Base-by-base conservation (phyloP, 495 filamentous ascomycete genomes). In the Achaetomiella virescens region DNA sequence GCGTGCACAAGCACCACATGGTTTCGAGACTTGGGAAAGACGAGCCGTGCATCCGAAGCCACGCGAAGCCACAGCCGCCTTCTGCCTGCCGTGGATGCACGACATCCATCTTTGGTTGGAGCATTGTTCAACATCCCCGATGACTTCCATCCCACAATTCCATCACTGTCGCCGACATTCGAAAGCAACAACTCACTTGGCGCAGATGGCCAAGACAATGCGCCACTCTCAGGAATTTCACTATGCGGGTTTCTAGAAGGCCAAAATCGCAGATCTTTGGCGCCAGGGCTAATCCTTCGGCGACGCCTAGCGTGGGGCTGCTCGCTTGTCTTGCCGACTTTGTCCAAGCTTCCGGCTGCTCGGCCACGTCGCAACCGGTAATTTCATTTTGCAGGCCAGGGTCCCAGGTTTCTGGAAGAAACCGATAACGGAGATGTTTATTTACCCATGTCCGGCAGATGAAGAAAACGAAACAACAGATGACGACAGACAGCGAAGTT, bases 361-460 rank as follows among this genome's bases (percentile, higher is more conserved):
- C 55, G 54, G 52, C 57, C 57, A 60, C 58, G 61, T 61, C 64
- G 50, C 61, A 68, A 55, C 59, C 64, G 59, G 61, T 58, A 61
- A 60, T 62, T 54, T 57, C 33, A 4, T 22, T 31, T 3, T 14
- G 35, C 40, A 15, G 24, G 21, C 25, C 44, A 47, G 44, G 14
- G 24, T 18, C 15, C 14, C 21, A 46, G 25, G 17, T 15, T 38
- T 38, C 46, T 22, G 20, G 46, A 25, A 47, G 20, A 25, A 33
- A 21, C 48, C 48, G 48, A 50, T 37, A 27, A 38, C 35, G 48
- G 38, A 8, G 18, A 2, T 41, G 3, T n/a, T 17, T 18, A 2
- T n/a, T 41, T 41, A 42, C 49, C 38, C 49, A 20, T 42, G 37
- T 15, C 24, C 38, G 49, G 37, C 49, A 42, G n/a, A 20, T 22